Evolutionary conservation across 2,329 filamentous ascomycete species (phyloP).

Genomic region (Rhynchosporium secalis): DNA sequence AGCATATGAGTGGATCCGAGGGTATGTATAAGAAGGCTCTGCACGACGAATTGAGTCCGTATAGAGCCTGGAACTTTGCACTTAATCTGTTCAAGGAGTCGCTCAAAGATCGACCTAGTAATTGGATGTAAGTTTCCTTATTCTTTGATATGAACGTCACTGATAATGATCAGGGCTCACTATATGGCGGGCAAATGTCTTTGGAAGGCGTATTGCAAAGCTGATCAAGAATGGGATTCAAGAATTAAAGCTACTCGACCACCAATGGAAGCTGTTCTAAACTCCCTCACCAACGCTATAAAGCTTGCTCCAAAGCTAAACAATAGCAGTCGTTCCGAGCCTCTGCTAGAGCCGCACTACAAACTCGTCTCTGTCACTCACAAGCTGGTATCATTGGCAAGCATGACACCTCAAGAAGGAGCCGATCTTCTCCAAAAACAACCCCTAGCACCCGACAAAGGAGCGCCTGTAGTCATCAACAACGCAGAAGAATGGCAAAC

Average conservation of each 20-base stretch:
- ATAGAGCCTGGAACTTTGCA: slow-evolving; percentile 65
- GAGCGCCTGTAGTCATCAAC: slow-evolving; percentile 34
- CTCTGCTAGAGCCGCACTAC: slow-evolving; percentile 71
- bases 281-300: slow-evolving; percentile 59
- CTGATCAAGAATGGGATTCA: slow-evolving; percentile 43
- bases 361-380: slow-evolving; percentile 67
- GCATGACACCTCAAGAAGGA: slow-evolving; percentile 34
- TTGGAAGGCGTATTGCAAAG: slow-evolving; percentile 66
- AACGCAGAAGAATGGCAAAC: slow-evolving; percentile 54
- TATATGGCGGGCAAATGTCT: slow-evolving; percentile 71
- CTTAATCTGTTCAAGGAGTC: slow-evolving; percentile 60
- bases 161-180: slow-evolving; percentile 51
- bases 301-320: slow-evolving; percentile 60
- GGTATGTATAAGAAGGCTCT: slow-evolving; percentile 58
- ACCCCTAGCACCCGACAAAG: slow-evolving; percentile 36
- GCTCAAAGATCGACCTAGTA: slow-evolving; percentile 56
- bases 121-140: slow-evolving; percentile 56
- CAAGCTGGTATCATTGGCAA: slow-evolving; percentile 55
- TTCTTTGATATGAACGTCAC: slow-evolving; percentile 5
- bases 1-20: slow-evolving; percentile 56
- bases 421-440: slow-evolving; percentile 41
- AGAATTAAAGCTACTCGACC: slow-evolving; percentile 40
- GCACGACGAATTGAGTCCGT: slow-evolving; percentile 58
- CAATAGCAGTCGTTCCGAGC: slow-evolving; percentile 60
- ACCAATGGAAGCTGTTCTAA: slow-evolving; percentile 50